Evolutionary conservation across 768 basidiomycete species (phyloP), one percentile per base, ranked within the genome.

Genomic region (Termitomyces titanicus): DNA sequence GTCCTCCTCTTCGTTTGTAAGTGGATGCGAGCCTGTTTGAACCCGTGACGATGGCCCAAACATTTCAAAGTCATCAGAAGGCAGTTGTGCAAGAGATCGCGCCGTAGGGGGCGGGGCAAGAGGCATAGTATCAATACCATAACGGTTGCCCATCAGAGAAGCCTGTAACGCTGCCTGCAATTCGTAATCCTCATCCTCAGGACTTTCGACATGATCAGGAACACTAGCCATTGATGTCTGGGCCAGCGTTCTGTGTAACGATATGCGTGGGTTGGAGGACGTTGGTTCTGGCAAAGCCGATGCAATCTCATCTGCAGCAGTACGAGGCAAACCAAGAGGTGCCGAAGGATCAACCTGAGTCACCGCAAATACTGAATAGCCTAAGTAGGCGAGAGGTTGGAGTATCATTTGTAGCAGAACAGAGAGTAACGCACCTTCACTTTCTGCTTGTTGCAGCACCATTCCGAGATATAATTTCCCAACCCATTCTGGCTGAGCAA

Each of bases 81-180:
- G 17, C 40, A 58, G 47, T 56, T 64, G 61, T 57, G 60, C 69
- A 60, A 9, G 70, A 55, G 55, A 69, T 57, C 35, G 71, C 52
- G 50, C 54, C 61, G 63, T 66, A 55, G 53, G 69, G 51, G 54
- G 71, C 53, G 63, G 64, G 53, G 17, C 67, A 40, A 42, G 65
- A 59, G 29, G 67, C 51, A 29, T 37, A 37, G 49, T 6, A 31
- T 39, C 50, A 49, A 35, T 25, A 24, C 18, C 52, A 50, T 60
- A 8, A 18, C 52, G 55, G 22, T 60, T 38, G 33, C 68, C 68
- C 64, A 74, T 73, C 40, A 95, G 71, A 4, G 92, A 94, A 2
- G 92, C 93, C 63, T 92, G 91, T 47, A 95, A 73, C 0, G 90
- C 94, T 5, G 85, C 89, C 66, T 97, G 94, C 2, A 96, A 79